Percentiles rank a stretch among this genome's conserved stretches.
phyloP scores from a whole-genome alignment of 306 rosid genomes.

The Fragaria vesca region DNA sequence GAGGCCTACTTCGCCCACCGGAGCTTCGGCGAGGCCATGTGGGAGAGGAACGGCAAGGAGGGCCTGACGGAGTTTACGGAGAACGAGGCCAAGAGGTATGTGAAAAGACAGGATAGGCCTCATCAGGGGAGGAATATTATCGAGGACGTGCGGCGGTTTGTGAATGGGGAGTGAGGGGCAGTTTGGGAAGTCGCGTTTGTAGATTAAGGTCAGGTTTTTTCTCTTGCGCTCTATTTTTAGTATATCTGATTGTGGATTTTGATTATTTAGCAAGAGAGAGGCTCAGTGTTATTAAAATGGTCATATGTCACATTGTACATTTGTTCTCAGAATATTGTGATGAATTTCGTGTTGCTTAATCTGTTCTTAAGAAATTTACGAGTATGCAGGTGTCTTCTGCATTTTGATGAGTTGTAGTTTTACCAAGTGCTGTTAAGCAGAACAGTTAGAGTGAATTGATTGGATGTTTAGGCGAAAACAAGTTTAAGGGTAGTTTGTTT shows the following conservation, averaged over 20 bases:
- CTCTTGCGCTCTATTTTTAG: neutral
- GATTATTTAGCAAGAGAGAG: neutral
- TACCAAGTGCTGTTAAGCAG: too few relatives aligned
- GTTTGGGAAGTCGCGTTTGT: neutral
- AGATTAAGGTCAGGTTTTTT: neutral
- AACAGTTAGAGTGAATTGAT: too few relatives aligned
- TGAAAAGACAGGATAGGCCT: conserved; percentile 35
- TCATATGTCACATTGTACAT: neutral
- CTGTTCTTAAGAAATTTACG: neutral
- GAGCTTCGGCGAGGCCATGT: conserved; percentile 42
- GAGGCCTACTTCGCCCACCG: conserved; percentile 56
- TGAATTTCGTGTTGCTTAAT: neutral
- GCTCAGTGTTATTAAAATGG: neutral
- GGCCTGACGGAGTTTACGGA: conserved; percentile 38
- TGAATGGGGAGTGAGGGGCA: neutral
- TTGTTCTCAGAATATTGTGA: too few relatives aligned
- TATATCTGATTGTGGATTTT: neutral
- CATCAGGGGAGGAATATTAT: conserved; percentile 11
- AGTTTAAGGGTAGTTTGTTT: neutral
- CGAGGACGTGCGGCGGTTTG: conserved; percentile 21
- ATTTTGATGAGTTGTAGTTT: too few relatives aligned
- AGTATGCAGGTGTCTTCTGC: too few relatives aligned
- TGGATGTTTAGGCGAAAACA: neutral
- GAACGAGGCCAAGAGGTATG: conserved; percentile 28
- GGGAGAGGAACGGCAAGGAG: conserved; percentile 42